Percentiles rank a stretch among this genome's conserved stretches.
These are phyloP conservation scores for Fusarium veterinarium DNA, from an alignment of 2,329 filamentous ascomycete genomes.

Conservation along the genomic window DNA sequence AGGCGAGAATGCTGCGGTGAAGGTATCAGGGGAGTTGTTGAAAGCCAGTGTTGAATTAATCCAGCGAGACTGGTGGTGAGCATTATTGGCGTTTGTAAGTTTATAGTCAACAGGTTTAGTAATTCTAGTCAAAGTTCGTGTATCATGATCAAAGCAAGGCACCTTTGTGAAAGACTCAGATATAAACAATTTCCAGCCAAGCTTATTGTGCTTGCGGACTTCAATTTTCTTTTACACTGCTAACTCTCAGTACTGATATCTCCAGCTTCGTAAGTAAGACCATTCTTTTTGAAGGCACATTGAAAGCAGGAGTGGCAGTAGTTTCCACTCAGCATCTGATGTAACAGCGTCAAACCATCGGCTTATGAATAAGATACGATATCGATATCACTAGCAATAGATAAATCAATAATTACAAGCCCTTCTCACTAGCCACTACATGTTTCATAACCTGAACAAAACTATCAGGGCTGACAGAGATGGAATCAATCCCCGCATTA, in stretches of 20 bases:
- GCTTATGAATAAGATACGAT: background rate
- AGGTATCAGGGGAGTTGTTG: slow-evolving; percentile 3
- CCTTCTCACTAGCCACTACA: slow-evolving; percentile 35
- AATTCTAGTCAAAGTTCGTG: rapidly evolving
- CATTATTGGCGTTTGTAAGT: background rate
- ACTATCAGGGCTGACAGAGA: slow-evolving; percentile 55
- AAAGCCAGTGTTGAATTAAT: background rate
- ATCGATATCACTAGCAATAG: background rate
- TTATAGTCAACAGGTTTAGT: background rate
- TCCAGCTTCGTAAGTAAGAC: no score
- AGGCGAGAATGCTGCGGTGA: background rate
- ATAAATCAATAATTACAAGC: background rate
- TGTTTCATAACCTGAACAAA: slow-evolving; percentile 51
- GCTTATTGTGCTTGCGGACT: no score
- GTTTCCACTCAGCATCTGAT: background rate
- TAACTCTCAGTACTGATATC: background rate
- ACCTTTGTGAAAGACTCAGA: background rate
- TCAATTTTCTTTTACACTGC: background rate
- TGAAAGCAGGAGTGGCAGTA: background rate
- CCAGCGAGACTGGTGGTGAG: background rate
- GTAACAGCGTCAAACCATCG: background rate
- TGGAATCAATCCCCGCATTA: slow-evolving; percentile 51
- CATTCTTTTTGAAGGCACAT: background rate
- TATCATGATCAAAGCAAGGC: background rate
- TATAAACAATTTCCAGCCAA: background rate